phyloP scores from a whole-genome alignment of 2,329 filamentous ascomycete genomes.

The Colletotrichum sp. region DNA sequence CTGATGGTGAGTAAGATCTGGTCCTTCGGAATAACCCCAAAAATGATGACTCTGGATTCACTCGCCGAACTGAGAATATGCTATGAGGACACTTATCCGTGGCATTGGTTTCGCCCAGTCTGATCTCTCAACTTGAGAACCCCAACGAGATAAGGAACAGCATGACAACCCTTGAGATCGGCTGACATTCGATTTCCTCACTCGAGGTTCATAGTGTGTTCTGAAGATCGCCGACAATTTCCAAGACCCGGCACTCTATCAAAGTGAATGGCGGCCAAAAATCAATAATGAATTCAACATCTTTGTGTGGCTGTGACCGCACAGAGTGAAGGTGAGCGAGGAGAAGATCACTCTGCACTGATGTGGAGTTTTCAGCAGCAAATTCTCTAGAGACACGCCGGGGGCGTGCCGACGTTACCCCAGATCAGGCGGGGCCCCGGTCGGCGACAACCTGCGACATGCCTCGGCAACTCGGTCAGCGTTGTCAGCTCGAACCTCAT shows the following conservation, averaged over 20 bases:
- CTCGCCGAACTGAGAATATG: conserved; percentile 1
- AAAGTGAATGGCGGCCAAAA: not conserved
- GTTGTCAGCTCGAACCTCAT: not conserved
- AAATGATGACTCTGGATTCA: conserved; percentile 3
- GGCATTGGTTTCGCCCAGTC: conserved; percentile 8
- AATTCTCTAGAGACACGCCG: not conserved
- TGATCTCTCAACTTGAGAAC: not conserved
- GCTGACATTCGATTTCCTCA: not conserved
- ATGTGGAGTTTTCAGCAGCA: not conserved
- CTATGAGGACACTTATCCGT: not conserved
- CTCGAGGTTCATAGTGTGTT: not conserved
- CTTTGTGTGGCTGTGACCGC: not conserved
- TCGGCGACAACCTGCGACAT: not conserved
- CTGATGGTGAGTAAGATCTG: not conserved
- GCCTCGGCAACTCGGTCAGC: conserved; percentile 19
- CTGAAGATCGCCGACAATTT: not conserved
- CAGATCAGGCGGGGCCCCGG: conserved; percentile 11
- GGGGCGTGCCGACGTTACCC: not conserved
- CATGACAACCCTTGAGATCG: not conserved
- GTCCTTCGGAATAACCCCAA: not conserved
- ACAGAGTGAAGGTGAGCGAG: not conserved
- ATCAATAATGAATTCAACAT: not conserved
- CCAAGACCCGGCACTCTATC: not conserved
- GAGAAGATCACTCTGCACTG: not conserved
- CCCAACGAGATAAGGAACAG: not conserved